Evolutionary conservation across 768 basidiomycete species (phyloP), one percentile per base, ranked within the genome.

Genomic region (Russula foetens): DNA sequence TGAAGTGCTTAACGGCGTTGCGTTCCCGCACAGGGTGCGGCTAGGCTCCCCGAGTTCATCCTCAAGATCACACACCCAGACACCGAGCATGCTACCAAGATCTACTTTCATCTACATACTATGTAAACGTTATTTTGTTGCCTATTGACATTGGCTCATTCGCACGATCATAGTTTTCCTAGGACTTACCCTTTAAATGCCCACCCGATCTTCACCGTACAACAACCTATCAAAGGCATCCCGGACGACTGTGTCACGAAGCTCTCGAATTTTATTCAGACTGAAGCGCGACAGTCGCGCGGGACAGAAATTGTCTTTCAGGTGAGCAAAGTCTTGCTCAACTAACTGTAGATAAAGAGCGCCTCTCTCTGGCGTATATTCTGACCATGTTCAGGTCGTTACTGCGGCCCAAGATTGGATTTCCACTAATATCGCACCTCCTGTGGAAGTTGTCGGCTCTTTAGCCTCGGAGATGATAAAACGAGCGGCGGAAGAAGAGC

Each of bases 291-390:
- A 72, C 81, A 77, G 64, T 70, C 78, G 63, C 76, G 80, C 54
- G 90, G 90, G 4, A 79, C 80, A 23, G 88, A 89, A 71, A 86
- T 89, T 81, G 86, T 90, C 35, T 89, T 91, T 70, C 81, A 88
- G 75, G 88, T 88, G 31, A 23, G 79, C 71, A n/a, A 39, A 45
- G 21, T 51, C n/a, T 63, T 39, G 7, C 28, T 21, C 44, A 12
- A 14, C 43, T 23, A 21, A 33, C 17, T 4, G 23, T 19, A 11
- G 35, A 35, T 35, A 47, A 31, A 41, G 8, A 19, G 17, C 28
- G 39, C n/a, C 14, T 47, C 47, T 33, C 28, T 14, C 15, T 29
- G 17, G 43, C 26, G 19, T 28, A 33, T 53, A 21, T 66, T 11
- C 33, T 57, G n/a, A 47, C 38, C 6, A 2, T 47, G 4, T 53